Base-by-base conservation (phyloP, 139 green algal species). In the Chlorella sp. region DNA sequence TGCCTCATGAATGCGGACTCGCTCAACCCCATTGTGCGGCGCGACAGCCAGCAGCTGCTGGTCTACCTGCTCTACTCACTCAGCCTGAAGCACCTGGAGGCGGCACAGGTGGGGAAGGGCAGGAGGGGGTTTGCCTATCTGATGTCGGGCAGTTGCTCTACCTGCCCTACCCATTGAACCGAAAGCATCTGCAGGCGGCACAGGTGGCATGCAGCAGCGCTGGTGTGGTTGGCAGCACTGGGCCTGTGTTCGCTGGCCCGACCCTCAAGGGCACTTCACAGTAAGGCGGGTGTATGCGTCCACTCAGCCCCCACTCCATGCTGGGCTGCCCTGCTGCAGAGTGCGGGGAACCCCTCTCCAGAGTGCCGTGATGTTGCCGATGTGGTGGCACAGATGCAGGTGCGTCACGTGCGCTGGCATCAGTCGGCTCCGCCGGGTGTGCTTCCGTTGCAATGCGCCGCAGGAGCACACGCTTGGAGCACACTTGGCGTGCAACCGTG, bases 141-240 rank as follows among this genome's bases (percentile, higher is more conserved):
- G 46, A 8, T n/a, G n/a, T n/a, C n/a, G n/a, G n/a, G 62, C 89
- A 96, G 77, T 89, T 98, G 85, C 84, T 98, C 43, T 96, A 97
- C 90, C 84, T 98, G 32, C 84, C 98, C 3, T 94, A 96, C 80
- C 81, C 83, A 13, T 84, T 96, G n/a, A 88, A 86, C 1, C 81
- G 79, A 17, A 90, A 88, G 9, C 92, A 94, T 75, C 76, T 95
- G 64, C 85, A 89, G 54, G 43, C 83, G 34, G 41, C 56, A 3
- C 76, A 82, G 76, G 77, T 60, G 40, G n/a, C n/a, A n/a, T n/a
- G n/a, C n/a, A n/a, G n/a, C n/a, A n/a, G n/a, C n/a, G n/a, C n/a
- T n/a, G n/a, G n/a, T n/a, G n/a, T n/a, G n/a, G n/a, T n/a, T n/a
- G n/a, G n/a, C n/a, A n/a, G n/a, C n/a, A n/a, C n/a, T n/a, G n/a